Base-by-base conservation (phyloP, 441 rosid genomes). In the Hura crepitans region DNA sequence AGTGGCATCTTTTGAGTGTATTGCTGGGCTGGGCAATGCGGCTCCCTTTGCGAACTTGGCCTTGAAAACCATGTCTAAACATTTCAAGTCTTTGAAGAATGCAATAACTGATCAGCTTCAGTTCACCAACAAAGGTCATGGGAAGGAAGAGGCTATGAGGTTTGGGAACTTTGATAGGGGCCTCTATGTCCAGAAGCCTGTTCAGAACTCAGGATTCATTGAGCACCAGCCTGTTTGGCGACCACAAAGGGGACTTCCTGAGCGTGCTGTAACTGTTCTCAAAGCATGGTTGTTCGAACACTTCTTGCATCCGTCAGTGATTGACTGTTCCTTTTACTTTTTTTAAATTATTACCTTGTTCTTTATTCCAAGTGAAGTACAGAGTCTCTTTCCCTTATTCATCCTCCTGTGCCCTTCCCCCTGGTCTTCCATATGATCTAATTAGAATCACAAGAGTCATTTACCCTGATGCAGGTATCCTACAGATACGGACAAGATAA, bases 231-330 rank as follows among this genome's bases (percentile, higher is more conserved):
- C 90, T 57, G 86, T 86, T 22, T 92, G 95, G 96, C 82, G 96
- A 66, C 93, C 97, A 22, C 97, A 92, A 63, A 83, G 95, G 64
- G 97, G 95, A 58, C 86, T 92, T 51, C 97, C 96, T 11, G 97
- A 90, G 80, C 89, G 93, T 45, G 91, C 95, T 7, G 96, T 92
- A 27, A 79, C 88, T 0, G 91, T 92, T 39, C 91, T 92, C 15
- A 79, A 86, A 70, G 96, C 96, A 59, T 92, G 97, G 97, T 79
- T 92, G 66, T 92, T 90, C 43, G 97, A 92, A 54, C 93, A 92
- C 78, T 92, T 92, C 66, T 81, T 92, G 68, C 97, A 90, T 78
- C 97, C 97, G 97, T 92, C 72, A 85, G 96, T 83, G 13, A 23
- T 42, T 13, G 33, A 8, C 17, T n/a, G n/a, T n/a, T 27, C 31